These are phyloP conservation scores for Coemansia sp. DNA, from an alignment of 192 early-diverging fungal genomes.

Conservation along the genomic window DNA sequence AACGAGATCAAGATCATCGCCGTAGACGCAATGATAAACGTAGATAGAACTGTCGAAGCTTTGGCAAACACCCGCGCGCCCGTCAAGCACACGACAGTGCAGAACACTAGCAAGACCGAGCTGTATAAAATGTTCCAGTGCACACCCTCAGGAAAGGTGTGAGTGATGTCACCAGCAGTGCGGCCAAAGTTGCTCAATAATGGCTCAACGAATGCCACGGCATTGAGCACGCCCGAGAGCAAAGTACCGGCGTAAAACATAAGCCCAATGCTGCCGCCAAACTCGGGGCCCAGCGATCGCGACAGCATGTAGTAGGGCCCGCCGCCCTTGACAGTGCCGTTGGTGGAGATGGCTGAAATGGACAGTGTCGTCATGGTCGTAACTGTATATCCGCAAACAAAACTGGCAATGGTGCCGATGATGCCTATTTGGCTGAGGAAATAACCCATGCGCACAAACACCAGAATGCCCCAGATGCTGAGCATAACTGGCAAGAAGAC, in stretches of 20 bases:
- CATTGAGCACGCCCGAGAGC: slow-evolving; percentile 65
- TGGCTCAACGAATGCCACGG: slow-evolving; percentile 70
- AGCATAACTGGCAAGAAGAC: slow-evolving; percentile 73
- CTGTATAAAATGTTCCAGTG: slow-evolving; percentile 64
- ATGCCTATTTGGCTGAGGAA: slow-evolving; percentile 69
- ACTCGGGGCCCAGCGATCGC: slow-evolving; percentile 71
- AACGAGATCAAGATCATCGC: slow-evolving; percentile 64
- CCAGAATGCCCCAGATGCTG: slow-evolving; percentile 74
- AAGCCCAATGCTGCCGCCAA: slow-evolving; percentile 73
- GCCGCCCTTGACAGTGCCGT: slow-evolving; percentile 70
- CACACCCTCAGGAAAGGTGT: slow-evolving; percentile 62
- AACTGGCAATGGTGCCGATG: slow-evolving; percentile 64
- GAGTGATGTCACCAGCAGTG: slow-evolving; percentile 53
- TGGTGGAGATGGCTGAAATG: slow-evolving; percentile 71
- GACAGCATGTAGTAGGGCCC: slow-evolving; percentile 74
- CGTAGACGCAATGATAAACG: slow-evolving; percentile 62
- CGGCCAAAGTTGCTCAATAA: slow-evolving; percentile 67
- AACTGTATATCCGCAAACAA: slow-evolving; percentile 62
- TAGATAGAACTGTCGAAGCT: slow-evolving; percentile 61
- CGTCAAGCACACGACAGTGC: slow-evolving; percentile 61
- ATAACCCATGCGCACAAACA: slow-evolving; percentile 73
- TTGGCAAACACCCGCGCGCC: slow-evolving; percentile 67
- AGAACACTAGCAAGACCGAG: slow-evolving; percentile 59
- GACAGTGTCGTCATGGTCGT: slow-evolving; percentile 70
- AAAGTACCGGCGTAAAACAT: slow-evolving; percentile 66